Evolutionary conservation across 441 rosid genomes (phyloP).

Genomic region (Pelargonium cotyledonis): DNA sequence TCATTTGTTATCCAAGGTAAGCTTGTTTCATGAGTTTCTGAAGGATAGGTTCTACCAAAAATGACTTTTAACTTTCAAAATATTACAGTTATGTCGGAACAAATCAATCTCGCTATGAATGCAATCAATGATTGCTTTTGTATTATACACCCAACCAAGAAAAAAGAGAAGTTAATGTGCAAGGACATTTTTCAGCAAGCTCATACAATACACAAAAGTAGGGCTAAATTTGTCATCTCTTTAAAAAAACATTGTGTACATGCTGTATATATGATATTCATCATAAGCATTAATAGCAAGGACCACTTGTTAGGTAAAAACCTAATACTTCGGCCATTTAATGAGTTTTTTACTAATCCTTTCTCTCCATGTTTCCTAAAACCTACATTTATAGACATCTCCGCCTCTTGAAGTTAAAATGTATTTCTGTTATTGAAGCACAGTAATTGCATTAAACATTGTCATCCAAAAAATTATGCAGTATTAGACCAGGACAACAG

Average conservation of each 20-base stretch:
- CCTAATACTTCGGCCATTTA: neutral
- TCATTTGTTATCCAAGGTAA: neutral
- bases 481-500: slow-evolving; percentile 5
- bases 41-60: neutral
- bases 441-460: slow-evolving; percentile 3
- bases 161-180: too few species aligned
- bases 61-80: neutral
- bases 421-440: neutral
- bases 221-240: too few species aligned
- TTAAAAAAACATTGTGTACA: too few species aligned
- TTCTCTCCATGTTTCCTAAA: neutral
- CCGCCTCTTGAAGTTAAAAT: neutral
- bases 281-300: neutral
- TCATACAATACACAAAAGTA: neutral
- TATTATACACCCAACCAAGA: neutral
- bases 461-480: neutral
- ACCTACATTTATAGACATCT: neutral
- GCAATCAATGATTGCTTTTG: neutral
- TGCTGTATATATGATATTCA: too few species aligned
- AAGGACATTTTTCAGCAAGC: neutral
- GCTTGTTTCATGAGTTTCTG: neutral
- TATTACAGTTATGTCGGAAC: neutral
- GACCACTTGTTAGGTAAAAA: neutral
- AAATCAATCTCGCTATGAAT: neutral
- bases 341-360: neutral